These are phyloP conservation scores for Artemisia tridentata DNA, from an alignment of 129 eudicot genomes.

Conservation along the genomic window DNA sequence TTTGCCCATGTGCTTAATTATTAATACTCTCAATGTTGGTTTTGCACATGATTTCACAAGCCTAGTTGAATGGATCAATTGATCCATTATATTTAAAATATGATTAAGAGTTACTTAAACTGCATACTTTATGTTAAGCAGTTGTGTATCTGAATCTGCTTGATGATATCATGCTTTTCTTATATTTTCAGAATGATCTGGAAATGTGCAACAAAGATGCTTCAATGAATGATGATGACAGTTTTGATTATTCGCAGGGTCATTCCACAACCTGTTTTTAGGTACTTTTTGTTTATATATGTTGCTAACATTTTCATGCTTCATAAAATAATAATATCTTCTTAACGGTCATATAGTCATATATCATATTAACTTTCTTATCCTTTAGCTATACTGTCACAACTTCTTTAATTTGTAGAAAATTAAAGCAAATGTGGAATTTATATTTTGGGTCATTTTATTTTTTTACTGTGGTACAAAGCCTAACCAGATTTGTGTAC, in stretches of 20 bases:
- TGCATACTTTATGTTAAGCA: background rate
- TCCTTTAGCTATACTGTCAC: background rate
- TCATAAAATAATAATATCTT: background rate
- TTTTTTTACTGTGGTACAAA: constrained; percentile 6
- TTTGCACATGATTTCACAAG: background rate
- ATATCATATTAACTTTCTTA: background rate
- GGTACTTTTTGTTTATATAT: constrained; percentile 26
- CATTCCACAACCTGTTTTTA: constrained; percentile 66
- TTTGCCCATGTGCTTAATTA: background rate
- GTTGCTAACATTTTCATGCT: background rate
- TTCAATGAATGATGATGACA: constrained; percentile 36
- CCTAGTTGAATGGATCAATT: background rate
- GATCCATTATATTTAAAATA: background rate
- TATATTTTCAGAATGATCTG: constrained; percentile 37
- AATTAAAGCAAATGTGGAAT: background rate
- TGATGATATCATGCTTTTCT: background rate
- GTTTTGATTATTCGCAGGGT: constrained; percentile 57
- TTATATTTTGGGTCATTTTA: background rate
- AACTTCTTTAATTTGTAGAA: background rate
- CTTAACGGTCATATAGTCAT: constrained; percentile 1
- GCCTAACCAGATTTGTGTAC: constrained; percentile 20
- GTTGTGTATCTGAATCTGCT: background rate
- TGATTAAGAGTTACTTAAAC: background rate
- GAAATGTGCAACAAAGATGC: constrained; percentile 33
- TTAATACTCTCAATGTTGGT: background rate